A percentile compares a stretch with the other conserved stretches of the same genome.
These are phyloP conservation scores for Prunus mira DNA, from an alignment of 306 rosid genomes.

Conservation along the genomic window DNA sequence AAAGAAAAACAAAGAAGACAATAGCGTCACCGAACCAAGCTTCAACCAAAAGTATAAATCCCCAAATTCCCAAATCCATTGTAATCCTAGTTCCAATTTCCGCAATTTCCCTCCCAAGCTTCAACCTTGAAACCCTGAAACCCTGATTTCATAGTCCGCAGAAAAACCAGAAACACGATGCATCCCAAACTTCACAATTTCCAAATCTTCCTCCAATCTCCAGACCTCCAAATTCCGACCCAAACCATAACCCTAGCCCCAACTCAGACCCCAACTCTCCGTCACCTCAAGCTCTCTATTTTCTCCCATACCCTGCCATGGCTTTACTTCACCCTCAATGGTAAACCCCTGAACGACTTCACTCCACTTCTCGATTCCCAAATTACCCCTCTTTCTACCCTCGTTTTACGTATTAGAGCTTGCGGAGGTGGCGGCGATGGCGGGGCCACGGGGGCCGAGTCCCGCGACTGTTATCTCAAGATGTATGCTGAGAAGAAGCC, in stretches of 20 bases:
- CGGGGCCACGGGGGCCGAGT: conserved; percentile 95
- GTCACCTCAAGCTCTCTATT: conserved; percentile 53
- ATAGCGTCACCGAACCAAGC: background rate
- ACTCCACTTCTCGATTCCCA: conserved; percentile 30
- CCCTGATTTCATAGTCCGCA: conserved; percentile 17
- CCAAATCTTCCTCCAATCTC: conserved; percentile 64
- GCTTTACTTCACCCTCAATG: conserved; percentile 68
- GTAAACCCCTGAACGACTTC: conserved; percentile 53
- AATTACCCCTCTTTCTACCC: conserved; percentile 58
- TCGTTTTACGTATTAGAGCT: conserved; percentile 50
- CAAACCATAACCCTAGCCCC: conserved; percentile 37
- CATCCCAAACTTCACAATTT: conserved; percentile 16
- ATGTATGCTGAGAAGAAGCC: conserved; percentile 94
- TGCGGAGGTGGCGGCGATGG: conserved; percentile 92
- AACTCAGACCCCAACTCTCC: conserved; percentile 37
- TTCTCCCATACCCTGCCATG: conserved; percentile 30
- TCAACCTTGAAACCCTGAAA: conserved; percentile 21
- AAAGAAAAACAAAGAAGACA: background rate
- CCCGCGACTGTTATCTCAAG: conserved; percentile 91
- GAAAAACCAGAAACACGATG: conserved; percentile 26
- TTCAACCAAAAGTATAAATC: background rate
- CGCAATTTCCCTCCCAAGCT: background rate
- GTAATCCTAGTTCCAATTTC: background rate
- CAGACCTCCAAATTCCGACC: conserved; percentile 43
- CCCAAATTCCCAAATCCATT: background rate